These are phyloP conservation scores for Neotropicomus parvogracilis DNA, from an alignment of 1,284 basidiomycete species.

Conservation along the genomic window DNA sequence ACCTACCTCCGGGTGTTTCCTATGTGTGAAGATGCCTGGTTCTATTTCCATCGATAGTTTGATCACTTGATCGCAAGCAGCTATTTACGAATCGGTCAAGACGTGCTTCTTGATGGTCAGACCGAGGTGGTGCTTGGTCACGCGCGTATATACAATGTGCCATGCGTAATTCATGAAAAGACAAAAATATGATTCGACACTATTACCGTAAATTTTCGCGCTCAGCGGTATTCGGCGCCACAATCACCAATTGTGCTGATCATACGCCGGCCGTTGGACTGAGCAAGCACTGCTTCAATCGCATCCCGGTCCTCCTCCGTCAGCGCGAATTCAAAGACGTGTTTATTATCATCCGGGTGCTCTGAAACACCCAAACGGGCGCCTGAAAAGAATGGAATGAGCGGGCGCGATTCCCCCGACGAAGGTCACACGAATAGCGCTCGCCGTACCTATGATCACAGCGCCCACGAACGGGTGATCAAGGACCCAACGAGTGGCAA, in stretches of 20 bases:
- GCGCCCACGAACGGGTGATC: slow-evolving; percentile 76
- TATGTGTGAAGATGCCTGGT: not conserved
- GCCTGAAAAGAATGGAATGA: slow-evolving; percentile 39
- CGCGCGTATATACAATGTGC: not conserved
- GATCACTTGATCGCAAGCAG: slow-evolving; percentile 6
- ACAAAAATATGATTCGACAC: no score
- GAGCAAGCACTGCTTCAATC: slow-evolving; percentile 59
- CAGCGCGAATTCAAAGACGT: slow-evolving; percentile 57
- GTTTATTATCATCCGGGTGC: slow-evolving; percentile 65
- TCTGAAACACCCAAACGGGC: slow-evolving; percentile 73
- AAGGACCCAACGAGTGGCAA: slow-evolving; percentile 78
- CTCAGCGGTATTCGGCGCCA: slow-evolving; percentile 73
- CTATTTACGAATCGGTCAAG: not conserved
- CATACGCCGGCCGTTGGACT: slow-evolving; percentile 56
- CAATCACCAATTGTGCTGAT: slow-evolving; percentile 74
- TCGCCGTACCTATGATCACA: slow-evolving; percentile 70
- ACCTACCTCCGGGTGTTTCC: not conserved
- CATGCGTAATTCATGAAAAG: not conserved
- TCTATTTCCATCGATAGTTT: slow-evolving; percentile 10
- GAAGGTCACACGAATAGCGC: slow-evolving; percentile 7
- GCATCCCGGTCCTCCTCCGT: slow-evolving; percentile 51
- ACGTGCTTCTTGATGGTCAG: not conserved
- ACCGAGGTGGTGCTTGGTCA: slow-evolving; percentile 2
- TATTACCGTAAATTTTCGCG: not conserved
- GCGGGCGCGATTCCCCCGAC: not conserved